Evolutionary conservation across 2,329 filamentous ascomycete species (phyloP), one percentile per base, ranked within the genome.

Genomic region (Ceratocystis alfenasii): DNA sequence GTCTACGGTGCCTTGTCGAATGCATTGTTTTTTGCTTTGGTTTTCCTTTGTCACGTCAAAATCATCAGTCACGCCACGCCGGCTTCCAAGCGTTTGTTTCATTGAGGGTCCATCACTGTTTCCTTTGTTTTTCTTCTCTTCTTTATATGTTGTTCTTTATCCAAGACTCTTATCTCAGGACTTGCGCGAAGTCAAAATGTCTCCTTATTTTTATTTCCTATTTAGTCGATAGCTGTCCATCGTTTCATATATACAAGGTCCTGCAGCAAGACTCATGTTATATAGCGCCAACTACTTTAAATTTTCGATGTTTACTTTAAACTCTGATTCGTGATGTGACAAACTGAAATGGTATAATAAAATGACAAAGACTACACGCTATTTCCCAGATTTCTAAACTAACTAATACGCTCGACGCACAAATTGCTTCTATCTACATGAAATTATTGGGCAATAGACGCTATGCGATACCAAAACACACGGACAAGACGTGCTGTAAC

Each of bases 31-130:
- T 53, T 53, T 53, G 6, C 17, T n/a, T 22, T 20, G 25, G 5
- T 22, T 48, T 55, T 55, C 50, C 20, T 57, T 57, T 57, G 53
- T 57, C 28, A 33, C 53, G 53, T 57, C 22, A 57, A 57, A 57
- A 57, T 57, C 53, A 57, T 57, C 53, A 25, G 20, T 57, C 53
- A 57, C 22, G 48, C 30, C 53, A 33, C 22, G 22, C 53, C 28
- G 25, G 53, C 53, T 57, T 22, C n/a, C 15, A 50, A 22, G 48
- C n/a, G 48, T 50, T 50, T 50, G 20, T 50, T 50, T 50, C 48
- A 20, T 22, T 20, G 53, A 15, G 22, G 15, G 12, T 6, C 15
- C 25, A 15, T 33, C 12, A 7, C 25, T 57, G 5, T 30, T 33
- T 57, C 28, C 6, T 57, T 33, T 30, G 53, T 33, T 25, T 55